These are phyloP conservation scores for Phyllosticta citrichinensis DNA, from an alignment of 2,329 filamentous ascomycete species.

Conservation along the genomic window DNA sequence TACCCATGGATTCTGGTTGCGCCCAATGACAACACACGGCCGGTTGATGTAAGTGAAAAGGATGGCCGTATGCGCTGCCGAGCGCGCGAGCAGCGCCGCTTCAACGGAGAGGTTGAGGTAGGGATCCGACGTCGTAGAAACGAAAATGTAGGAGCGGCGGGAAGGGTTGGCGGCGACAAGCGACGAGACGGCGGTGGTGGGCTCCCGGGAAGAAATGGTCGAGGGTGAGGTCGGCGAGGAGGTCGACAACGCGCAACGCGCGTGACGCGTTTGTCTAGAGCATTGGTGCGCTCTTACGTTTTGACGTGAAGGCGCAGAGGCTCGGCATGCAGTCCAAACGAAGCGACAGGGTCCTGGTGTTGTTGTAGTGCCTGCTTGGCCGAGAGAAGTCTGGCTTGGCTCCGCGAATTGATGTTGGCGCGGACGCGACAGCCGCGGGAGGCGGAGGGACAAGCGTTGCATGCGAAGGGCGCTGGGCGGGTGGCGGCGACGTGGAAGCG, in stretches of 20 bases:
- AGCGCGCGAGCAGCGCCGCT: constrained; percentile 73
- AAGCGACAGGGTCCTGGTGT: neutral
- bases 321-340: neutral
- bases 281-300: neutral
- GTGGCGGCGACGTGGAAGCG: neutral
- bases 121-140: constrained; percentile 53
- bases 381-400: neutral
- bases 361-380: neutral
- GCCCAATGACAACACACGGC: constrained; percentile 80
- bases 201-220: neutral
- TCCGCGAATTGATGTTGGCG: neutral
- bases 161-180: constrained; percentile 16
- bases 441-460: neutral
- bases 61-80: constrained; percentile 60
- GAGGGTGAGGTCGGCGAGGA: neutral
- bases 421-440: neutral
- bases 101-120: constrained; percentile 91
- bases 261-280: neutral
- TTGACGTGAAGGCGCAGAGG: neutral
- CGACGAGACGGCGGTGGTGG: constrained; percentile 10
- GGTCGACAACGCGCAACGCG: neutral
- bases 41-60: constrained; percentile 83
- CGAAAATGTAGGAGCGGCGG: constrained; percentile 35
- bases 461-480: neutral
- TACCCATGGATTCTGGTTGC: constrained; percentile 96